Evolutionary conservation across 495 filamentous ascomycete species (phyloP), one percentile per base, ranked within the genome.

Genomic region (Penicillium turbatum): DNA sequence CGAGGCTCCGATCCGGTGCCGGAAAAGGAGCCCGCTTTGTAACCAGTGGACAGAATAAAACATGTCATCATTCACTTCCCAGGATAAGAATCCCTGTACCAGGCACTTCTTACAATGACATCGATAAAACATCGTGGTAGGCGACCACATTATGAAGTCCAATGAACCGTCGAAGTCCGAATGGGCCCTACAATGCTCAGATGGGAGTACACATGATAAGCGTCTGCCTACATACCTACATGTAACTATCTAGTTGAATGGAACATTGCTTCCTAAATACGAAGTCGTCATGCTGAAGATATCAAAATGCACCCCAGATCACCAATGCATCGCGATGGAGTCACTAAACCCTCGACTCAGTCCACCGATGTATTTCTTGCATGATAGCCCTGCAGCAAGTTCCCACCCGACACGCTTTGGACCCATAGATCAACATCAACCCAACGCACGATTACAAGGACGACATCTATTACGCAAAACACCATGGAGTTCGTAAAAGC

Each of bases 311-410:
- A 53, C 41, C 40, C 51, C 51, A 39, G 35, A 47, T 11, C 5
- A 24, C 51, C 51, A 47, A 47, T 26, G 42, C 51, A 53, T 53
- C 34, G 9, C 21, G 40, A 53, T 53, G 51, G 51, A 24, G 51
- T 46, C 43, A 5, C 43, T 46, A n/a, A 32, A 19, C 19, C 17
- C 11, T 34, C 29, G 11, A 34, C 29, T 46, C 27, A 21, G 15
- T 46, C 27, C 35, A 12, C 8, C 16, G 30, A 34, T 35, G 27
- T 45, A 45, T 46, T 46, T 15, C 43, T 46, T 46, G 43, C 43
- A 46, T 46, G 15, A 43, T 2, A 12, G 19, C 21, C 11, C 8
- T 43, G 40, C 40, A 43, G 24, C 21, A 1, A 27, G 40, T 43
- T 43, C n/a, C 40, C 40, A 43, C 40, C 24, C 11, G 21, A 24